Evolutionary conservation across 2,329 filamentous ascomycete species (phyloP), one percentile per base, ranked within the genome.

Genomic region (Amylocarpus encephaloides): DNA sequence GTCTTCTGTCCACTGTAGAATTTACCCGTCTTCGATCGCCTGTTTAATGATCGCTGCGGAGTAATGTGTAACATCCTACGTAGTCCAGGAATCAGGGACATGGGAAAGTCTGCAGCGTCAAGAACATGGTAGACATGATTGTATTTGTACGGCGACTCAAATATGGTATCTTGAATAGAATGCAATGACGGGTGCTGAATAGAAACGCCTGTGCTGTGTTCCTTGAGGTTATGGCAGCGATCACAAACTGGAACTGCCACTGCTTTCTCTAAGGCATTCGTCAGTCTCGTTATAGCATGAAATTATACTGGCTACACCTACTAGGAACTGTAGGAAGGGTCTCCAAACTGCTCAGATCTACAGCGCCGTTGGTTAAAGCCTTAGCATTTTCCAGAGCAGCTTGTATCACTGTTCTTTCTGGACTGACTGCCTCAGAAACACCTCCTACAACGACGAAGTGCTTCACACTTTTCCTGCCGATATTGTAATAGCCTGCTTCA

Each of bases 51-150:
- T 50, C 92, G 83, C 47, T 93, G 74, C 6, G 84, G 82, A 53
- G 88, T 83, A 9, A 90, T 73, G 32, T 83, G 75, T 1, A 96
- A 74, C 1, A 88, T 73, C 6, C 79, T 73, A 53, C 86, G 79
- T 9, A 98, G 78, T 40, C 83, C 80, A 1, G 89, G 88, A 3
- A 97, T 75, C 12, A 98, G 71, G 1, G 93, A 96, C 79, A 98
- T 87, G 16, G 93, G 93, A 57, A 98, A 97, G 68, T 98, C 93
- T 53, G 91, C 93, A 2, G 93, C 92, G 64, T 98, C 93, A 18
- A 98, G 73, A 22, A 98, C 77, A 68, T 98, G 93, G 66, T 97
- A 98, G 54, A 98, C 84, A 68, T 96, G 88, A 63, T 98, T 97
- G 65, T 87, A 80, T 65, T 87, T 87, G 69, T 94, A 84, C 0